Evolutionary conservation across 2,329 filamentous ascomycete genomes (phyloP).

Genomic region (Monosporascus ibericus): DNA sequence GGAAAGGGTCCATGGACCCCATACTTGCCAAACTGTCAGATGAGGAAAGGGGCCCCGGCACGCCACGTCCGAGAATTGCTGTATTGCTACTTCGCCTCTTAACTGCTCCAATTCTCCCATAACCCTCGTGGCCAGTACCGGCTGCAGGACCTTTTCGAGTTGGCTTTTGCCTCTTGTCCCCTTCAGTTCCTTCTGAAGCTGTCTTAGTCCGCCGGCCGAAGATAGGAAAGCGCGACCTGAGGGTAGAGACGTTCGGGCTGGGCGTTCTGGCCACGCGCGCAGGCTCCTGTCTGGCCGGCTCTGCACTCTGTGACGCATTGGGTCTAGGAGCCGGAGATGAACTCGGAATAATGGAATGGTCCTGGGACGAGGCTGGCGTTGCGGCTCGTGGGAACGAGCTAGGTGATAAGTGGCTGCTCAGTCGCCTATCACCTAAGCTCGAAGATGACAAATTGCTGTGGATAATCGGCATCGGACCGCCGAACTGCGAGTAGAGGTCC

Average conservation of each 20-base stretch:
- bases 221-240: slow-evolving; percentile 65
- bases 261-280: slow-evolving; percentile 36
- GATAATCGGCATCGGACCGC: slow-evolving; percentile 47
- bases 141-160: slow-evolving; percentile 73
- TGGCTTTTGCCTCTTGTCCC: slow-evolving; percentile 53
- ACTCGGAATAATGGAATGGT: slow-evolving; percentile 22
- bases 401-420: slow-evolving; percentile 31
- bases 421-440: slow-evolving; percentile 42
- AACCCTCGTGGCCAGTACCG: slow-evolving; percentile 91
- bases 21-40: slow-evolving; percentile 44
- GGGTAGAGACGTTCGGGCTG: slow-evolving; percentile 52
- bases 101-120: slow-evolving; percentile 57
- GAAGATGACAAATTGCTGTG: slow-evolving; percentile 54
- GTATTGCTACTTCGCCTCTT: slow-evolving; percentile 60
- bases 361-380: slow-evolving; percentile 26
- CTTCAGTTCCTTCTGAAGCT: slow-evolving; percentile 39
- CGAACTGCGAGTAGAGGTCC: slow-evolving; percentile 51
- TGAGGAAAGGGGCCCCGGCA: slow-evolving; percentile 38
- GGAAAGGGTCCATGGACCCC: slow-evolving; percentile 46
- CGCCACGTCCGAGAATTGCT: slow-evolving; percentile 39
- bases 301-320: not conserved
- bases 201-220: slow-evolving; percentile 70
- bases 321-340: slow-evolving; percentile 24
- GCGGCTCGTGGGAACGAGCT: slow-evolving; percentile 29
- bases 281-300: slow-evolving; percentile 20